Conservation (phyloP, 768 basidiomycete genomes). For the Lactifluus echinatus region DNA sequence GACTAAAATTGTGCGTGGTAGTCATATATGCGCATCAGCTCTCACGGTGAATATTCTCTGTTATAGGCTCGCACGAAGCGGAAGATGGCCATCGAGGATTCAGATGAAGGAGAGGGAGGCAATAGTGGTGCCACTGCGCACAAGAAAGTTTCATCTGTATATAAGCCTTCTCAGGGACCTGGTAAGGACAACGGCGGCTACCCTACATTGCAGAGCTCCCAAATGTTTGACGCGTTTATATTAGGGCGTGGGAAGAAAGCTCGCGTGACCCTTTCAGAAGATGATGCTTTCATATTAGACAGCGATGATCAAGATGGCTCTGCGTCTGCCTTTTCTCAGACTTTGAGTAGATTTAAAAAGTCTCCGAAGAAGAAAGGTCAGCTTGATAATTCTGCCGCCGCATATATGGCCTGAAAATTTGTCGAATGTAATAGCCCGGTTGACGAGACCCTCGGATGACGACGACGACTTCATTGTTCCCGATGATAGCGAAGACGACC, state of each 20-base stretch:
- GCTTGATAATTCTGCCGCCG: constrained; percentile 13
- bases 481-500: constrained; percentile 38
- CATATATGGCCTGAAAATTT: neutral
- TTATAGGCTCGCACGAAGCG: constrained; percentile 39
- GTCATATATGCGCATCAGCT: neutral
- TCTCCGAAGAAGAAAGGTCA: constrained; percentile 48
- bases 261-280: constrained; percentile 40
- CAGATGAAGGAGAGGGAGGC: constrained; percentile 48
- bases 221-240: neutral
- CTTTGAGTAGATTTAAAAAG: constrained; percentile 58
- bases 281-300: constrained; percentile 26
- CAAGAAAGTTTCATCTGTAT: constrained; percentile 18
- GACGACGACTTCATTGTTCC: constrained; percentile 69
- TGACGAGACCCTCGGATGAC: constrained; percentile 43
- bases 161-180: constrained; percentile 10
- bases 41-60: neutral
- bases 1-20: constrained; percentile 3
- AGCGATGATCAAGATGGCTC: constrained; percentile 34
- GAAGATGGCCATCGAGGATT: constrained; percentile 60
- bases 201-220: too few species aligned
- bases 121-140: neutral
- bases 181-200: neutral
- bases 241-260: constrained; percentile 51
- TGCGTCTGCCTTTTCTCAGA: constrained; percentile 43
- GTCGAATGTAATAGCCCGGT: constrained; percentile 20